Conservation (phyloP, 2,329 filamentous ascomycete genomes). For the Xylariaceae sp. region DNA sequence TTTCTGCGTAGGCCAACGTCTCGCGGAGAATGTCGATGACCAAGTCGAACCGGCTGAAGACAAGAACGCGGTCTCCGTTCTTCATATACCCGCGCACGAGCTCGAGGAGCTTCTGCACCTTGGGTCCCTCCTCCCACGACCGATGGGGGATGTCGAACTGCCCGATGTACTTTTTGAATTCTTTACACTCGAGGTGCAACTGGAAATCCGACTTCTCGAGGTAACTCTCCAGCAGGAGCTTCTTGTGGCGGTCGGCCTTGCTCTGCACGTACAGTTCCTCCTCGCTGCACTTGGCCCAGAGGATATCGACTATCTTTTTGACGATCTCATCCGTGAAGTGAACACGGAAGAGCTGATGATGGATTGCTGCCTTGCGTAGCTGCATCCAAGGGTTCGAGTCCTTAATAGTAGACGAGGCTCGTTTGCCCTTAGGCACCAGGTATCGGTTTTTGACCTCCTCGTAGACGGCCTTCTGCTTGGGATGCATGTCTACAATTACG, state of each 20-base stretch:
- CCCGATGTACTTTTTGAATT: constrained; percentile 49
- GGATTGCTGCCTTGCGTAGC: constrained; percentile 85
- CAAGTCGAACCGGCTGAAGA: constrained; percentile 91
- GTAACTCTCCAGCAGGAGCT: constrained; percentile 51
- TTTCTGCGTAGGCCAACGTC: constrained; percentile 66
- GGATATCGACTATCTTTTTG: constrained; percentile 68
- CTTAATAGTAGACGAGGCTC: constrained; percentile 50
- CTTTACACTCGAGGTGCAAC: constrained; percentile 59
- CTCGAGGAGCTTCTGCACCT: constrained; percentile 74
- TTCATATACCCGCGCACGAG: constrained; percentile 67
- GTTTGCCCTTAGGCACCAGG: constrained; percentile 53
- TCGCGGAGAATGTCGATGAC: constrained; percentile 86
- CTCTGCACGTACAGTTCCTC: constrained; percentile 39
- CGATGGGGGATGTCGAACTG: constrained; percentile 48
- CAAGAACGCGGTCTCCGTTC: constrained; percentile 79
- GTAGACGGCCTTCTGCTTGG: constrained; percentile 69
- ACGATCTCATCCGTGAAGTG: constrained; percentile 73
- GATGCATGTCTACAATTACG: constrained; percentile 74
- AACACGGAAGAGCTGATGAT: constrained; percentile 80
- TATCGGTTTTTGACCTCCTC: constrained; percentile 58
- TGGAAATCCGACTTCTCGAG: constrained; percentile 58
- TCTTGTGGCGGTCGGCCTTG: constrained; percentile 43
- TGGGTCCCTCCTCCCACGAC: constrained; percentile 64
- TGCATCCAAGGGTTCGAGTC: constrained; percentile 75
- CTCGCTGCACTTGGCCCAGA: constrained; percentile 63